These are phyloP conservation scores for Pythium coloratum DNA, from an alignment of 352 stramenopile species.

Conservation along the genomic window DNA sequence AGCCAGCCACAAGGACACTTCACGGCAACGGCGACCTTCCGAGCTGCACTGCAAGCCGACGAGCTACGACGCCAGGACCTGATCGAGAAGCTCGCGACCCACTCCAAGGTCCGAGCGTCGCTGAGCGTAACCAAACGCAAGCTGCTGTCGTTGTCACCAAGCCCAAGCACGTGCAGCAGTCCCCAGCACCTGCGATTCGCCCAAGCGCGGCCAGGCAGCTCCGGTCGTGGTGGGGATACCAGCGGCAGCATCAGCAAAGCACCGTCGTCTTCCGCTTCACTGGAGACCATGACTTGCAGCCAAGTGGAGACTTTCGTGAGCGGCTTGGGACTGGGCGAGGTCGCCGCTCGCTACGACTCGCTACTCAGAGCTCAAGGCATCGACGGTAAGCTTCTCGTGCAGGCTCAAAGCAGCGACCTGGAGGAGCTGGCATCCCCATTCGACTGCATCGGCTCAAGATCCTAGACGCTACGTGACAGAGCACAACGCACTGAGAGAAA, in stretches of 20 bases:
- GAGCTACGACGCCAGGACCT: slow-evolving; percentile 61
- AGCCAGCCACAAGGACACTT: slow-evolving; percentile 17
- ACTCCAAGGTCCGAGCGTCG: slow-evolving; percentile 24
- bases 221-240: slow-evolving; percentile 12
- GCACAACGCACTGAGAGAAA: not conserved
- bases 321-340: slow-evolving; percentile 41
- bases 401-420: slow-evolving; percentile 57
- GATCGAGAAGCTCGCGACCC: slow-evolving; percentile 40
- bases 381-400: slow-evolving; percentile 55
- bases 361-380: slow-evolving; percentile 54
- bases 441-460: slow-evolving; percentile 77
- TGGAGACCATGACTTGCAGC: slow-evolving; percentile 35
- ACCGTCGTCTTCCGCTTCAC: not conserved
- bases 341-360: slow-evolving; percentile 33
- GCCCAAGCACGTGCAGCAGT: slow-evolving; percentile 6
- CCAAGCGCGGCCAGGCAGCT: not conserved
- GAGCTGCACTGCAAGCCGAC: slow-evolving; percentile 44
- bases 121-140: slow-evolving; percentile 20
- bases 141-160: slow-evolving; percentile 10
- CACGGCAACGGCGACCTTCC: slow-evolving; percentile 29
- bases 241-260: slow-evolving; percentile 1
- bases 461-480: slow-evolving; percentile 32
- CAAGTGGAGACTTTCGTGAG: slow-evolving; percentile 58
- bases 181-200: not conserved
- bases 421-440: slow-evolving; percentile 64